Conservation (phyloP, 371 early-diverging fungal genomes). For the Mucor indicus region DNA sequence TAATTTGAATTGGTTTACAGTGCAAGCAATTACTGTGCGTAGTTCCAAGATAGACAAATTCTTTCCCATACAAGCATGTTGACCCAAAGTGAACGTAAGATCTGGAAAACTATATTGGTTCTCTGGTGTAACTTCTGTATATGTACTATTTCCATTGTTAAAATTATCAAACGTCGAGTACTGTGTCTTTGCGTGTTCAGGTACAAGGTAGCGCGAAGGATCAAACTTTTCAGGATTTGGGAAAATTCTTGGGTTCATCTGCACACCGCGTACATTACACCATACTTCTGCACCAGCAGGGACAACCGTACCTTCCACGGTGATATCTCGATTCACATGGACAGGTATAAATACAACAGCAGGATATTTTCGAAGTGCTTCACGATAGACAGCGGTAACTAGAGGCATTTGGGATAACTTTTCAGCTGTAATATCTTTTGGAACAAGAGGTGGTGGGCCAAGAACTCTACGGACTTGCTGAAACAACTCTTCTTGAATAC, state of each 20-base stretch:
- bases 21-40: conserved; percentile 39
- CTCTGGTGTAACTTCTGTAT: conserved; percentile 14
- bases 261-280: conserved; percentile 48
- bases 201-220: conserved; percentile 34
- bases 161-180: conserved; percentile 20
- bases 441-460: conserved; percentile 40
- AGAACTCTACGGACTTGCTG: conserved; percentile 35
- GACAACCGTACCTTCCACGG: conserved; percentile 36
- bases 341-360: conserved; percentile 49
- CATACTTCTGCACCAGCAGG: conserved; percentile 44
- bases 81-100: conserved; percentile 41
- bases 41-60: conserved; percentile 46
- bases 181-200: conserved; percentile 1
- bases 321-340: conserved; percentile 40
- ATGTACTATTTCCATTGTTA: background rate
- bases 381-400: conserved; percentile 45
- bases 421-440: conserved; percentile 32
- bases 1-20: conserved; percentile 35
- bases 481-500: conserved; percentile 35
- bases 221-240: conserved; percentile 41
- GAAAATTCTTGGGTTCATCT: conserved; percentile 44
- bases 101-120: conserved; percentile 46
- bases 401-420: conserved; percentile 38
- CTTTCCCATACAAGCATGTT: conserved; percentile 45
- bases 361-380: conserved; percentile 48